Evolutionary conservation across 768 basidiomycete species (phyloP), one percentile per base, ranked within the genome.

Genomic region (Phylloporus rhodoxanthus): DNA sequence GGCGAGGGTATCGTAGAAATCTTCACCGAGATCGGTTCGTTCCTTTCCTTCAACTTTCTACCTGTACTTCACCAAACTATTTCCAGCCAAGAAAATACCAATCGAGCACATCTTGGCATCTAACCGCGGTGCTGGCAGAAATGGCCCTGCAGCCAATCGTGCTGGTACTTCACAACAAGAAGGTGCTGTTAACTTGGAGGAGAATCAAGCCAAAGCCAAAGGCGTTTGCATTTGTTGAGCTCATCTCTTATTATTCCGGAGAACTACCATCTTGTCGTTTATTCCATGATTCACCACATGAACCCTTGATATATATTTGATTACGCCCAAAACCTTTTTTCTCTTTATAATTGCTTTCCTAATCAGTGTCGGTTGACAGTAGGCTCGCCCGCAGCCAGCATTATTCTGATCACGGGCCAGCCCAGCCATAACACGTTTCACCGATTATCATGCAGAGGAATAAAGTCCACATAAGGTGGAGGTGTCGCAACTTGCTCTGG

Each of bases 21-120:
- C 26, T 99, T 99, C 68, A 98, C 94, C 10, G 94, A 97, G 70
- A 98, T 99, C 62, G 95, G 94, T 97, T 46, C 48, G 80, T 68
- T 13, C 19, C 4, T 36, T 50, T 48, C 17, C 42, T 15, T 43
- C 15, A 5, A 39, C 10, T 29, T 25, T 19, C 5, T 17, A 6
- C 23, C 42, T 26, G 21, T 25, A 5, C 30, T 43, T 15, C 4
- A 50, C 45, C 28, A 13, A n/a, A n/a, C 25, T 10, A 21, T 44
- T 44, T 52, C 7, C 67, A 87, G 85, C 85, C 67, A 87, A 86
- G 77, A 85, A 85, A 61, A 84, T 87, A 60, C 86, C 86, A n/a
- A 89, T 97, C 66, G 95, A 98, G 61, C 87, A 91, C 57, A 93
- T 96, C 60, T 71, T 93, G 57, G 90, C 91, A 43, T 87, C 93